Base-by-base conservation (phyloP, 208 protist species). In the Lotmaria passim region DNA sequence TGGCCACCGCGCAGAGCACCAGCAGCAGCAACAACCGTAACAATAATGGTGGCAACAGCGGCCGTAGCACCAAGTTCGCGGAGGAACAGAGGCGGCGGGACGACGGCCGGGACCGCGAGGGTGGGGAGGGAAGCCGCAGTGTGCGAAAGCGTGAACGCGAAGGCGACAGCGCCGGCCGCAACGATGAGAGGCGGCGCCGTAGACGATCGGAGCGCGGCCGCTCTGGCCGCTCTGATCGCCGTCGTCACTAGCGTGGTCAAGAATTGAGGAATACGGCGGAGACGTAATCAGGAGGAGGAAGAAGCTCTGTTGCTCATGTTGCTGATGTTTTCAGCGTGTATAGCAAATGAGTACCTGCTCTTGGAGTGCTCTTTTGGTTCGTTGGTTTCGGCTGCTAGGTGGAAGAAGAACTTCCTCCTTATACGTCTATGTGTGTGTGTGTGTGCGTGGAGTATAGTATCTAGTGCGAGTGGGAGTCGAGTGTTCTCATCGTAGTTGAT, bases 41-140 rank as follows among this genome's bases (percentile, higher is more conserved):
- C 51, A 57, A 19, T 0, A 39, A 26, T 15, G 31, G 52, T 19
- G 26, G 52, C 52, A 43, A 24, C 50, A 34, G 50, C 23, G 24
- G 10, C 50, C 12, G 24, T 3, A 26, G 0, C 23, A 28, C 5
- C 23, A 36, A 6, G 8, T 14, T 12, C 15, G 28, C 23, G 23
- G 26, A 15, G 14, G 41, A 46, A 19, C 41, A 15, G 15, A 46
- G 41, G 46, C 21, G 21, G n/a, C 50, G 50, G 26, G 39, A 55
- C 30, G 34, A 47, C 14, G 38, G 31, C 19, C 28, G 24, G 26
- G 36, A 57, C 70, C 46, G 62, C 51, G 59, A 50, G 67, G 30
- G 33, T 75, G 26, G 52, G 41, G 38, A 61, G 58, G 7, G 66
- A 57, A 24, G 33, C 66, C n/a, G 14, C 68, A 43, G 39, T 69